These are phyloP conservation scores for Macrophomina pseudophaseolina DNA, from an alignment of 2,329 filamentous ascomycete species.

Conservation along the genomic window DNA sequence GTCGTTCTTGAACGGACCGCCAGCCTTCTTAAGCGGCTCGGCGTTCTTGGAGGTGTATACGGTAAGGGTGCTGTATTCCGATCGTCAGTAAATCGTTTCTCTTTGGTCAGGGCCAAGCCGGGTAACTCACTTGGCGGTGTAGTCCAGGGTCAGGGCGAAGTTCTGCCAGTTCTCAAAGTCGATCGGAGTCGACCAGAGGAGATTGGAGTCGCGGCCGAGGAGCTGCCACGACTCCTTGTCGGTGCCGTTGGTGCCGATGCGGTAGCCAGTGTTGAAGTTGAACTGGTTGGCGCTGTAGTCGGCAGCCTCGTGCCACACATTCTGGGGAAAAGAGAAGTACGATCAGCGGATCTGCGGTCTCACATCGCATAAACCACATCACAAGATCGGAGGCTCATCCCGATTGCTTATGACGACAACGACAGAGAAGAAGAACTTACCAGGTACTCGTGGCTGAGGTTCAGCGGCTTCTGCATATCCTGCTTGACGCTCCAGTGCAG, in stretches of 20 bases:
- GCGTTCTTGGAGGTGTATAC: conserved; percentile 62
- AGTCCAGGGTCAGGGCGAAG: conserved; percentile 65
- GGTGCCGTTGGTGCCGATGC: conserved; percentile 55
- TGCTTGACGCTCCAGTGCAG: conserved; percentile 66
- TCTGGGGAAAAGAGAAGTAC: conserved; percentile 29
- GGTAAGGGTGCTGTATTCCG: conserved; percentile 55
- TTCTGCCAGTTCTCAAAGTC: conserved; percentile 62
- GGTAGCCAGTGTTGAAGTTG: conserved; percentile 60
- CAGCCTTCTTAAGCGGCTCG: conserved; percentile 54
- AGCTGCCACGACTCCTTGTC: conserved; percentile 54
- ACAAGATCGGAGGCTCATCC: no score
- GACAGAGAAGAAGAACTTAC: conserved; percentile 48
- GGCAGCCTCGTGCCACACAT: conserved; percentile 46
- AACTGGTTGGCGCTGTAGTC: conserved; percentile 50
- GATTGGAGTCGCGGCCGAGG: conserved; percentile 40
- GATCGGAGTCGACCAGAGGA: conserved; percentile 59
- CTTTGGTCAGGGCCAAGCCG: not conserved
- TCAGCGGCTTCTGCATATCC: conserved; percentile 58
- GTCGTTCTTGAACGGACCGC: conserved; percentile 54
- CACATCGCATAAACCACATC: not conserved
- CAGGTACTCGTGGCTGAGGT: conserved; percentile 67
- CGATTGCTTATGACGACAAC: not conserved
- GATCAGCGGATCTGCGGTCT: conserved; percentile 11
- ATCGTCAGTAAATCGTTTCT: not conserved
- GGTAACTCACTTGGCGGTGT: conserved; percentile 57